Conservation (phyloP, 257 asterid species). For the Ligustrum vulgare region DNA sequence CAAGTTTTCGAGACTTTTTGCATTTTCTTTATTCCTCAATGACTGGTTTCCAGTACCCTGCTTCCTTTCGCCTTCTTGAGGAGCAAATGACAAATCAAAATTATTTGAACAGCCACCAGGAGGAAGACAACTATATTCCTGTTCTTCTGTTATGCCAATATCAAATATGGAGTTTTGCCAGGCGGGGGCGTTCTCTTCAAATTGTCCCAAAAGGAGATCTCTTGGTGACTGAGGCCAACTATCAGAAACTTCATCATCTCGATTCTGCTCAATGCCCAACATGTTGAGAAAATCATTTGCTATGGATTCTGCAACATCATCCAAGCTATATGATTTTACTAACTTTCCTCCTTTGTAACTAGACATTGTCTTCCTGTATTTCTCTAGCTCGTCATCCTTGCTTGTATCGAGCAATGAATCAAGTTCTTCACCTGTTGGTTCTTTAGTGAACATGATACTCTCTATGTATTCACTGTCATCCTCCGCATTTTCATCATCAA, state of each 20-base stretch:
- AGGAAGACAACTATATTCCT: conserved; percentile 26
- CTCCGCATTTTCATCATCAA: conserved; percentile 26
- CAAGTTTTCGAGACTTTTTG: conserved; percentile 64
- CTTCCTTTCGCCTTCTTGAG: conserved; percentile 43
- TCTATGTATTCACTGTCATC: conserved; percentile 28
- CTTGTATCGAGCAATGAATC: conserved; percentile 28
- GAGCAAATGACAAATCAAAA: conserved; percentile 53
- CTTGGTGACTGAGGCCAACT: conserved; percentile 36
- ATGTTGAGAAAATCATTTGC: conserved; percentile 75
- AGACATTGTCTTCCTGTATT: conserved; percentile 24
- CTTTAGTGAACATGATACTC: conserved; percentile 14
- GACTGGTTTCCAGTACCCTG: conserved; percentile 33
- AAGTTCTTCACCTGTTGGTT: conserved; percentile 38
- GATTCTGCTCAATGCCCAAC: conserved; percentile 48
- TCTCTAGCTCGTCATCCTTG: conserved; percentile 36
- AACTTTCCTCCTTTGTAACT: conserved; percentile 32
- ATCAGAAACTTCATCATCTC: conserved; percentile 36
- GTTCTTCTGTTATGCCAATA: conserved; percentile 37
- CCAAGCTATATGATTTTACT: conserved; percentile 56
- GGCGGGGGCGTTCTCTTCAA: conserved; percentile 38
- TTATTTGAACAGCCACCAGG: conserved; percentile 40
- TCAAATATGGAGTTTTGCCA: conserved; percentile 29
- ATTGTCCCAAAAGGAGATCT: conserved; percentile 37
- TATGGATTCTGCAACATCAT: conserved; percentile 62
- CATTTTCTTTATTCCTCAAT: conserved; percentile 53